phyloP scores from a whole-genome alignment of 2,329 filamentous ascomycete genomes.

The Cytospora piceicola region DNA sequence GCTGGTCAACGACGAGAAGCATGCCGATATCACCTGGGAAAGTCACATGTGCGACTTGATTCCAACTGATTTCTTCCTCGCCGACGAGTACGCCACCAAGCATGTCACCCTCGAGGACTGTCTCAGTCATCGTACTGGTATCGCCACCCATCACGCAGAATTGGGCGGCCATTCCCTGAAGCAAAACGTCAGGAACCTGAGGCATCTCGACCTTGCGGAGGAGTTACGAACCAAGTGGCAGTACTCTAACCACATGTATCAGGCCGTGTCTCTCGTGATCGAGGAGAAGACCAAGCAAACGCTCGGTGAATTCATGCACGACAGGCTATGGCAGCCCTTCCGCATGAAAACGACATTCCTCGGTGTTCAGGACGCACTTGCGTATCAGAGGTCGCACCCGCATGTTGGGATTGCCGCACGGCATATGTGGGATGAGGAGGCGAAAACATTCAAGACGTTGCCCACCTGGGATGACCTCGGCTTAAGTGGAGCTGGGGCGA shows the following conservation, averaged over 20 bases:
- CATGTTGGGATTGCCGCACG: not conserved
- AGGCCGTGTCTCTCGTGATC: constrained; percentile 6
- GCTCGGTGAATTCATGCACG: constrained; percentile 1
- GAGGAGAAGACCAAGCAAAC: not conserved
- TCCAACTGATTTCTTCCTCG: not conserved
- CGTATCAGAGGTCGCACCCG: not conserved
- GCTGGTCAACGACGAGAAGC: constrained; percentile 4
- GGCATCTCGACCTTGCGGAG: constrained; percentile 7
- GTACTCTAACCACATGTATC: constrained; percentile 20
- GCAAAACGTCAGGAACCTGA: constrained; percentile 4
- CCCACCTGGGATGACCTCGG: not conserved
- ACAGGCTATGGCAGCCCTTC: constrained; percentile 1
- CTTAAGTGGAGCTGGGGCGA: not conserved
- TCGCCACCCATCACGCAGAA: constrained; percentile 15
- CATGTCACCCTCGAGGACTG: constrained; percentile 10
- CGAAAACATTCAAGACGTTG: not conserved
- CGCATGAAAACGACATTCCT: constrained; percentile 7
- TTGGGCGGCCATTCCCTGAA: constrained; percentile 10
- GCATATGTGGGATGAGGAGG: not conserved
- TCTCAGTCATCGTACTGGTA: constrained; percentile 19
- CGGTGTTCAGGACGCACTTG: not conserved
- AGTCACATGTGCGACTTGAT: constrained; percentile 7
- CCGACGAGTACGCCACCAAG: constrained; percentile 4
- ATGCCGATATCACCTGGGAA: constrained; percentile 2
- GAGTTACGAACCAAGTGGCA: not conserved